Base-by-base conservation (phyloP, 768 basidiomycete genomes). In the Rubroboletus pulcherrimus region DNA sequence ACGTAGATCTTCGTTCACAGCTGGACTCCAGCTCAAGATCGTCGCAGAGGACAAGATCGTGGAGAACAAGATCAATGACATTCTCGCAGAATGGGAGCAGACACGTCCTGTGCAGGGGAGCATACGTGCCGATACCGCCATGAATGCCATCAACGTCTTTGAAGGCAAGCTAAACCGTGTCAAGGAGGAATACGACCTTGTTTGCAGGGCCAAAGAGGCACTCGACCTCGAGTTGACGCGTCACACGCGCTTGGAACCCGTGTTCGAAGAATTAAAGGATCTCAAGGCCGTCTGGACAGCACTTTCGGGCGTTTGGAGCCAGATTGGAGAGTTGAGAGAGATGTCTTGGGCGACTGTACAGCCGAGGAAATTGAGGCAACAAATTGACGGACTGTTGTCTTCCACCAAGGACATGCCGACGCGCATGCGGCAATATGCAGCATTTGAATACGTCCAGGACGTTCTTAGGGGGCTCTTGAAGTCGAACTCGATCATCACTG, bases 321-420 rank as follows among this genome's bases (percentile, higher is more conserved):
- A 96, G 70, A 87, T 99, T 50, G 78, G 81, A 47, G 96, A 98
- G 66, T 72, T 99, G 53, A 77, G 91, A 49, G 97, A 99, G 65
- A 78, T 87, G 68, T 74, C 85, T 1, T 99, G 97, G 97, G 82
- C 90, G 1, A 91, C 89, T 0, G 87, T 98, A 38, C 94, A 95
- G 66, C 91, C 97, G 24, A 85, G 97, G 65, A 98, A 98, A 74
- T 69, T 99, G 54, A 86, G 97, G 63, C 91, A 95, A 66, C 90
- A 93, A 60, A 86, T 99, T 51, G 96, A 99, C 64, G 85, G 82
- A n/a, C 79, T 98, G 44, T 73, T 98, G 49, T 78, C 82, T 26
- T 93, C 93, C n/a, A 98, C 96, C 24, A 92, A 94, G 75, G 96
- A 98, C 46, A 98, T 99, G 96, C 97, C 97, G 1, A 96, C 92